Percentiles rank a stretch among this genome's conserved stretches.
These are phyloP conservation scores for Cornus controversa DNA, from an alignment of 148 eudicot species.

Conservation along the genomic window DNA sequence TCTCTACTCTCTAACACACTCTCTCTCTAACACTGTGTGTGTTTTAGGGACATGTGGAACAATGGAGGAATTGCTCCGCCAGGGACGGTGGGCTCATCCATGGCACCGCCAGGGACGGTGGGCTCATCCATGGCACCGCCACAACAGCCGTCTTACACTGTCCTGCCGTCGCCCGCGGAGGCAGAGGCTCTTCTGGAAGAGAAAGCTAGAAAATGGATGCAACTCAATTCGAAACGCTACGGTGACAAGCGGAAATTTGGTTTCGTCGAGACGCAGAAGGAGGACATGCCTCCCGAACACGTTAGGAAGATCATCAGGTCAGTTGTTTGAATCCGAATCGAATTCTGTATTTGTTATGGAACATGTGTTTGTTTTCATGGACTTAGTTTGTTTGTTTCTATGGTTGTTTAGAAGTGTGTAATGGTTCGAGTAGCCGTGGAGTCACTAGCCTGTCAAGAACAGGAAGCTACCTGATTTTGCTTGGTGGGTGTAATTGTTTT, in stretches of 20 bases:
- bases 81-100: conserved; percentile 69
- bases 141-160: conserved; percentile 82
- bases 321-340: neutral
- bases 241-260: conserved; percentile 95
- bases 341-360: neutral
- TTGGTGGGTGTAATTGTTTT: neutral
- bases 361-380: too few relatives aligned
- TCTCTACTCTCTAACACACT: too few relatives aligned
- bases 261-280: conserved; percentile 94
- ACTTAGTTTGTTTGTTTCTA: too few relatives aligned
- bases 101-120: too few relatives aligned
- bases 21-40: too few relatives aligned
- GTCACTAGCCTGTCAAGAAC: too few relatives aligned
- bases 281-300: conserved; percentile 96
- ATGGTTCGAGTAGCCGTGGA: neutral
- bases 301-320: conserved; percentile 89
- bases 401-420: too few relatives aligned
- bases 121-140: conserved; percentile 59
- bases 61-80: conserved; percentile 49
- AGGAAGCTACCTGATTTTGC: neutral
- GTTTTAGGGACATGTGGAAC: conserved; percentile 35
- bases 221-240: conserved; percentile 80
- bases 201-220: conserved; percentile 97
- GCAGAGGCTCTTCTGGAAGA: conserved; percentile 77
- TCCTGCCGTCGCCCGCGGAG: conserved; percentile 56